phyloP scores from a whole-genome alignment of 768 basidiomycete genomes.

The Vishniacozyma victoriae region DNA sequence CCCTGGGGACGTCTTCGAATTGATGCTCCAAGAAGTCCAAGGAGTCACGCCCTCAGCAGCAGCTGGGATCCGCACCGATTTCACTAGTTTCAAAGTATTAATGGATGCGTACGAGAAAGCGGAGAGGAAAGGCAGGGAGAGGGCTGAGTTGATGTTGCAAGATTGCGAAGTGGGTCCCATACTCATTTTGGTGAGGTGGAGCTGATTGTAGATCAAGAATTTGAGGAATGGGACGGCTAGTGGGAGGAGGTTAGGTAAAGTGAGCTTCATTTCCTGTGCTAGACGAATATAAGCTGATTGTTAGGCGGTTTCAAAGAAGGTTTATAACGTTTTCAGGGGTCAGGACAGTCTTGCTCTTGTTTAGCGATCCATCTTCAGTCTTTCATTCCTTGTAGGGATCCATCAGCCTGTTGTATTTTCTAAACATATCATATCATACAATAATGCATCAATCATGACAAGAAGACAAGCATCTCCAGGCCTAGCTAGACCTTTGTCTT shows the following conservation, averaged over 20 bases:
- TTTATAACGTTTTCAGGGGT: constrained; percentile 30
- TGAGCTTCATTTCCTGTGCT: constrained; percentile 3
- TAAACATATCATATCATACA: too few relatives aligned
- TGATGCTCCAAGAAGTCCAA: constrained; percentile 45
- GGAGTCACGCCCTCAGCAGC: constrained; percentile 41
- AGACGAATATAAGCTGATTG: not conserved
- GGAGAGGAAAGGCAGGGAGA: constrained; percentile 25
- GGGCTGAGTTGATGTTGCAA: constrained; percentile 27
- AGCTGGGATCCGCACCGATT: constrained; percentile 32
- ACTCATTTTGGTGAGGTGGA: not conserved
- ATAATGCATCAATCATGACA: too few relatives aligned
- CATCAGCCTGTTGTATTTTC: too few relatives aligned
- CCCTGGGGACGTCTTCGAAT: constrained; percentile 29
- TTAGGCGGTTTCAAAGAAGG: constrained; percentile 28
- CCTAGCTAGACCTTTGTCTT: too few relatives aligned
- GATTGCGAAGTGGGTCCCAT: constrained; percentile 35
- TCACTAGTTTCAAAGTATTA: constrained; percentile 29
- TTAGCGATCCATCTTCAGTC: constrained; percentile 2
- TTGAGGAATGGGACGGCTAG: constrained; percentile 27
- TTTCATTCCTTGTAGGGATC: too few relatives aligned
- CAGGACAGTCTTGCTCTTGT: constrained; percentile 35
- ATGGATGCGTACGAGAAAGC: constrained; percentile 42
- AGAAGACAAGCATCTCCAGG: too few relatives aligned
- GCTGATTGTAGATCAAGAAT: constrained; percentile 22
- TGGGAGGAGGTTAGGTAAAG: constrained; percentile 24